Evolutionary conservation across 1,284 basidiomycete genomes (phyloP), one percentile per base, ranked within the genome.

Genomic region (Cutaneotrichosporon spelunceum): DNA sequence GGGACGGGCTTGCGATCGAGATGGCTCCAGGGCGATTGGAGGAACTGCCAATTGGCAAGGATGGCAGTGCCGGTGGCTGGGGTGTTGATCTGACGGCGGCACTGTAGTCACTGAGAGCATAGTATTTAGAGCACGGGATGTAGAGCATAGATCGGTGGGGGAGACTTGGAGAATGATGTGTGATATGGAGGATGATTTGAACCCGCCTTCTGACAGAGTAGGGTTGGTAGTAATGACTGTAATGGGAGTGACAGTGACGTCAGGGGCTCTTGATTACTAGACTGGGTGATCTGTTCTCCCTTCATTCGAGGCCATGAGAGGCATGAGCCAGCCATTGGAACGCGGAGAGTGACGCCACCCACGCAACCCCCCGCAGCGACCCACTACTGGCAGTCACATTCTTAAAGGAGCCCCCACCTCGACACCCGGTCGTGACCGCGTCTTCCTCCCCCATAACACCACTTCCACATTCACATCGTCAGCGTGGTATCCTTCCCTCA

Each of bases 1-100:
- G 67, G 64, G 76, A 78, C 61, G 75, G 76, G n/a, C 58, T 75
- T 55, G 70, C 66, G 2, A 27, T 75, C 19, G 62, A 72, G 34
- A 61, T 72, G 7, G 60, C 44, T 6, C 29, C 48, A 7, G 47
- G 57, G 4, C 56, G 58, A 10, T 33, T 57, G 14, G 42, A 21
- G 16, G 63, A 62, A 58, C 53, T 67, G 47, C 61, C 64, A 9
- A 14, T 58, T 9, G 45, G 56, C n/a, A n/a, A 33, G 8, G 56
- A 33, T 23, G 48, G 39, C 3, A 42, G 45, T 19, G 47, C 56
- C 10, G 56, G 56, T 21, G 56, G 56, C 21, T 57, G 56, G 56
- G 54, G 42, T 21, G 19, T 56, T 9, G 54, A 45, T 24, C 24
- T 56, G 23, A 19, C 30, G 14, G 26, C 48, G 11, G 11, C 48